Base-by-base conservation (phyloP, 176 grass and related monocot species). In the Ensete glaucum region DNA sequence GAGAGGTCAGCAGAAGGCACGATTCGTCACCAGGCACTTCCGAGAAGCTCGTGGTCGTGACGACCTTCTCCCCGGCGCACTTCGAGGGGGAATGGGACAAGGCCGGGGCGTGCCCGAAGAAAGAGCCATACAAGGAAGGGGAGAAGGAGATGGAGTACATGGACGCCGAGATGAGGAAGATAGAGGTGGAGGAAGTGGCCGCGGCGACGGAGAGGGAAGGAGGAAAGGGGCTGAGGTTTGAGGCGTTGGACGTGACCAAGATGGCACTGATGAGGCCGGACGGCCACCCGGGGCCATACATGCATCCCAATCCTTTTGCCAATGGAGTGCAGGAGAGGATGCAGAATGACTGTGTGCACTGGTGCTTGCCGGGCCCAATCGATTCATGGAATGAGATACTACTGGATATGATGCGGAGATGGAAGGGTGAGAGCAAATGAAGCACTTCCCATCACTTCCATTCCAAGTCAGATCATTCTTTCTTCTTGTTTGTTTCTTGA, bases 21-120 rank as follows among this genome's bases (percentile, higher is more conserved):
- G 55, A 23, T 3, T 24, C 1, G 5, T 66, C 26, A 9, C 20
- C 3, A 1, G 53, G n/a, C 0, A 1, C 24, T 15, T 15, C 53
- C 27, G 21, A 24, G 15, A 85, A 81, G 80, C 52, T 93, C 14
- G 80, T 87, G 19, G 83, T 84, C 50, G 9, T 93, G 21, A 87
- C 90, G 53, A 93, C 94, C 67, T 97, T 93, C 90, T 88, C 90
- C 54, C 90, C 83, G 51, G 84, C 88, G 75, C 94, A 93, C 74
- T 98, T 98, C 76, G 84, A 97, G 17, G 90, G 94, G 77, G 88
- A 85, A 14, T 97, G 86, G 94, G 94, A 93, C 80, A 93, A 93
- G 80, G 82, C 85, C 3, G 90, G 88, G 50, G 86, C 87, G 8
- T 97, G 94, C 80, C 50, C 83, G 11, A 93, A 73, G 88, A 85